These are phyloP conservation scores for Celoporthe dispersa DNA, from an alignment of 2,329 filamentous ascomycete genomes.

Conservation along the genomic window DNA sequence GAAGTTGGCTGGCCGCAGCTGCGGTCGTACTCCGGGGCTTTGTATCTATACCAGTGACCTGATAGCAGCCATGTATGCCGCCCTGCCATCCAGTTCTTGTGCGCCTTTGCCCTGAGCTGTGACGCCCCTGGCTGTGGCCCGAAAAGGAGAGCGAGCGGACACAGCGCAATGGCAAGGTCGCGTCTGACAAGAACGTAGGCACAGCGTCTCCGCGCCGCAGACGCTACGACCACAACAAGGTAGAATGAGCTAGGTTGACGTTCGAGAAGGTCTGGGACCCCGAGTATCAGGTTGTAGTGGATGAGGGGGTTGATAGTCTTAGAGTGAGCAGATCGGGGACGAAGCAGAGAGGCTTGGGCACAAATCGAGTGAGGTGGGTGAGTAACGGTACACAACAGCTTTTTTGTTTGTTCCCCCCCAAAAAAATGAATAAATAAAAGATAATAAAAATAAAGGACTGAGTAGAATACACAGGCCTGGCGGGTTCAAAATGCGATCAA, in stretches of 20 bases:
- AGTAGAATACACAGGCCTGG: neutral
- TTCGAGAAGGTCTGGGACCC: neutral
- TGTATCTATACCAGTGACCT: constrained; percentile 14
- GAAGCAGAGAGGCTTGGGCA: neutral
- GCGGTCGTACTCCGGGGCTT: constrained; percentile 27
- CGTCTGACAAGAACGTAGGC: constrained; percentile 25
- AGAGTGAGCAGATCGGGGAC: neutral
- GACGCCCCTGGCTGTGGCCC: constrained; percentile 11
- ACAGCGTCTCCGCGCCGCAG: constrained; percentile 25
- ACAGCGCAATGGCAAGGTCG: constrained; percentile 22
- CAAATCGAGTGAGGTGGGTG: constrained; percentile 8
- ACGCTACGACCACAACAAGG: constrained; percentile 21
- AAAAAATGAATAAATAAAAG: too few relatives aligned
- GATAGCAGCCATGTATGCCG: constrained; percentile 15
- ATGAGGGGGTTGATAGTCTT: neutral
- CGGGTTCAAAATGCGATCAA: neutral
- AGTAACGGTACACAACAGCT: constrained; percentile 15
- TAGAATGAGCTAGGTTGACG: constrained; percentile 1
- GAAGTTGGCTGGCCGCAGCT: constrained; percentile 29
- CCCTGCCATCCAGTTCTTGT: constrained; percentile 6
- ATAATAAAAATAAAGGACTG: neutral
- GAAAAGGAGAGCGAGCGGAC: constrained; percentile 6
- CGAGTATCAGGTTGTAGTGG: neutral
- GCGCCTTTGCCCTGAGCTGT: constrained; percentile 10
- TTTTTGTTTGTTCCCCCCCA: neutral